Conservation (phyloP, 2,329 filamentous ascomycete genomes). For the Tetracladium maxilliforme region DNA sequence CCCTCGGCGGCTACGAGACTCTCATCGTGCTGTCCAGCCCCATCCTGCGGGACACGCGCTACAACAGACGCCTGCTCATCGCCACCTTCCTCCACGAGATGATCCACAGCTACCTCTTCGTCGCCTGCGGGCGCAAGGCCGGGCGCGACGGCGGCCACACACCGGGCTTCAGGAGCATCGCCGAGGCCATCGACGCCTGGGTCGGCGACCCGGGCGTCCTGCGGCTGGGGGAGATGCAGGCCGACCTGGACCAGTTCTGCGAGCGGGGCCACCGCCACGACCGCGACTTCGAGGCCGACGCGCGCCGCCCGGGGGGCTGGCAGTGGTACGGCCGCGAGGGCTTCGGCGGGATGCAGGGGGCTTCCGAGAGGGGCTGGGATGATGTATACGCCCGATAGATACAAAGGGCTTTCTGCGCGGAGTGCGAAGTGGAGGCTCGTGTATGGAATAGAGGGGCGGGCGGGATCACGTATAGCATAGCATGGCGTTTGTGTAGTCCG, state of each 20-base stretch:
- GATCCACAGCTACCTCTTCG: constrained; percentile 52
- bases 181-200: constrained; percentile 45
- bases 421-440: too few species aligned
- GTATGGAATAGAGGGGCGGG: too few species aligned
- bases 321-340: too few species aligned
- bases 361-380: too few species aligned
- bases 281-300: too few species aligned
- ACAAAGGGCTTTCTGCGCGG: too few species aligned
- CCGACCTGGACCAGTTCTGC: constrained; percentile 39
- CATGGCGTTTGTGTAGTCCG: too few species aligned
- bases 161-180: constrained; percentile 41
- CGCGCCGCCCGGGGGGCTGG: too few species aligned
- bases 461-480: too few species aligned
- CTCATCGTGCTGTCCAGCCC: constrained; percentile 45
- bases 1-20: constrained; percentile 40
- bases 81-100: constrained; percentile 53
- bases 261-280: too few species aligned
- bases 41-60: constrained; percentile 33
- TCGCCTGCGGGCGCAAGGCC: constrained; percentile 43
- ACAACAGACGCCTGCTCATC: constrained; percentile 45
- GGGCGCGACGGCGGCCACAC: constrained; percentile 43
- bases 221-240: constrained; percentile 43
- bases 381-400: too few species aligned
- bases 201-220: constrained; percentile 38
- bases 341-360: too few species aligned